A percentile compares a stretch with the other conserved stretches of the same genome.
These are phyloP conservation scores for Entomortierella chlamydospora DNA, from an alignment of 192 early-diverging fungal genomes.

Conservation along the genomic window DNA sequence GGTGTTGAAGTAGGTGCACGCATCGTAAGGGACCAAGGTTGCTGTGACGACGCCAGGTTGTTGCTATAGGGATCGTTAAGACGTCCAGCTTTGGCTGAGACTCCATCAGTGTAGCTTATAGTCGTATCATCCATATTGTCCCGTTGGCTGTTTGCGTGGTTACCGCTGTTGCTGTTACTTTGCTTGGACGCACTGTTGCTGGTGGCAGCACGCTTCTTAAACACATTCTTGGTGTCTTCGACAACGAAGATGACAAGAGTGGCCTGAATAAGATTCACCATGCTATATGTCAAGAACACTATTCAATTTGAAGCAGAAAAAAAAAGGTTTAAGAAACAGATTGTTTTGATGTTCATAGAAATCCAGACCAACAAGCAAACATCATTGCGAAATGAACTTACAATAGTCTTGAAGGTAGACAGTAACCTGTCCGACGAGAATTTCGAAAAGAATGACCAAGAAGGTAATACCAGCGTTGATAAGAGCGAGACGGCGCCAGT, in stretches of 20 bases:
- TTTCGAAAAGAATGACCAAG: slow-evolving; percentile 49
- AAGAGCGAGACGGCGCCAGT: slow-evolving; percentile 43
- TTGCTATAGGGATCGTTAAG: too few relatives aligned
- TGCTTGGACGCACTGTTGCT: slow-evolving; percentile 24
- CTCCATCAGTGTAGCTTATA: slow-evolving; percentile 35
- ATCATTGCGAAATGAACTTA: not conserved
- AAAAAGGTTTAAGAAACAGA: too few relatives aligned
- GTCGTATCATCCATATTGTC: not conserved
- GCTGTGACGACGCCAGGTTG: not conserved
- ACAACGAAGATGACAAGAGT: slow-evolving; percentile 43
- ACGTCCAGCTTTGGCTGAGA: slow-evolving; percentile 12
- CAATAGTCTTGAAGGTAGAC: slow-evolving; percentile 36
- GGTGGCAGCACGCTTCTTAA: slow-evolving; percentile 36
- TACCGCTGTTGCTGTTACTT: slow-evolving; percentile 5
- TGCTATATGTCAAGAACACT: slow-evolving; percentile 47
- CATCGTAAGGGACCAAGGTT: slow-evolving; percentile 9
- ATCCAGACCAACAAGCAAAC: not conserved
- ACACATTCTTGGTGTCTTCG: slow-evolving; percentile 46
- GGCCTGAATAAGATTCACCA: slow-evolving; percentile 48
- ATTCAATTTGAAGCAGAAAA: not conserved
- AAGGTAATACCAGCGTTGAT: slow-evolving; percentile 52
- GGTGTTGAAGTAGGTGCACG: slow-evolving; percentile 24
- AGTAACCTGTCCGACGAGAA: slow-evolving; percentile 48
- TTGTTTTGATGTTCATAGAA: too few relatives aligned
- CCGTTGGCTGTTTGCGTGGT: not conserved